Base-by-base conservation (phyloP, 768 basidiomycete species). In the Leucocoprinus birnbaumii region DNA sequence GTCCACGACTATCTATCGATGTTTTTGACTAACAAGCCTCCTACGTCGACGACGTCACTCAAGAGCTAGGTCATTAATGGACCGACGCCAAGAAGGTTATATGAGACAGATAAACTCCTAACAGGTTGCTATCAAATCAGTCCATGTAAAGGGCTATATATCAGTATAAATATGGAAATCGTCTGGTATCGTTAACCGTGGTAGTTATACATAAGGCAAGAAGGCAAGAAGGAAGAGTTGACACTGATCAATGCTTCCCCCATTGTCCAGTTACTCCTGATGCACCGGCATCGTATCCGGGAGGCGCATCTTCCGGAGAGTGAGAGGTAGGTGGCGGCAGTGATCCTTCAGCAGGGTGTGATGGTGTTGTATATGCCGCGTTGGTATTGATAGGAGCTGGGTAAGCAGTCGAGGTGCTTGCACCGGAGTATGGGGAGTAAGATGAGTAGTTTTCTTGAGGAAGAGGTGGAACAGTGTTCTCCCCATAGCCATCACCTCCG, bases 1-100 rank as follows among this genome's bases (percentile, higher is more conserved):
- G 79, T 87, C 5, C 80, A 85, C 53, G 86, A 88, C 65, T 85
- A 87, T 62, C 64, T 88, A 44, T 84, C 83, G 5, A 73, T 87
- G 73, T 71, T 87, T 22, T 49, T 55, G 54, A 49, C 54, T 25
- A 42, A 48, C 38, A 55, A 49, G 21, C 54, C 47, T 19, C 54
- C 54, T 1, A 49, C 48, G 21, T 14, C 40, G 10, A 55, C 14
- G 34, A 55, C 37, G 11, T 48, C 37, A 24, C 25, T 46, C 8
- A 46, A 40, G 35, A 26, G 45, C 5, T 35, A 34, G 18, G 37
- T 26, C 35, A 16, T 11, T 19, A 22, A 18, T 53, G 21, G 18
- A 45, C 22, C 11, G 11, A 31, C 31, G 11, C 31, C 31, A 31
- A 11, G 31, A 31, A 31, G 5, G 31, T 31, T 31, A 11, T 31